Percentiles rank a stretch among this genome's conserved stretches.
Evolutionary conservation across 177 flowering plant genomes (phyloP).

Genomic region (Vitis hybrid): DNA sequence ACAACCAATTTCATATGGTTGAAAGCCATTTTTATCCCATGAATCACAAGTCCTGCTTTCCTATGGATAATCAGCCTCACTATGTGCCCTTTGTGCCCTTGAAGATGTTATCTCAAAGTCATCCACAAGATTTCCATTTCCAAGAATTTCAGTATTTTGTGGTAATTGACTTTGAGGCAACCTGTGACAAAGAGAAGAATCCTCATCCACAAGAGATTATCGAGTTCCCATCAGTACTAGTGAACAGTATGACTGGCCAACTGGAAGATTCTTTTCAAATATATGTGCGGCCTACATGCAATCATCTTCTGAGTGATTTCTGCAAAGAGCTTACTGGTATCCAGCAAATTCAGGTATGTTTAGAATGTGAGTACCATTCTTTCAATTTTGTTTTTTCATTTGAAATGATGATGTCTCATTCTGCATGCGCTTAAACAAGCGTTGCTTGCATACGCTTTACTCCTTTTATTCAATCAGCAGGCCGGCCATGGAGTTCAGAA

Average conservation of each 20-base stretch:
- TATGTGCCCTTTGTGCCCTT: slow-evolving; percentile 37
- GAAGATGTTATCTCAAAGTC: slow-evolving; percentile 44
- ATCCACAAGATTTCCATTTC: slow-evolving; percentile 42
- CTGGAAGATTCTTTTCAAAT: slow-evolving; percentile 83
- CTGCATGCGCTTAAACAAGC: too few species aligned
- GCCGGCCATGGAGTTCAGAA: too few species aligned
- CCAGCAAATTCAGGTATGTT: slow-evolving; percentile 87
- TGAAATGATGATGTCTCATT: too few species aligned
- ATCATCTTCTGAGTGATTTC: slow-evolving; percentile 78
- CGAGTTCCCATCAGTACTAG: slow-evolving; percentile 95
- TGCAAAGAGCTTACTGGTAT: slow-evolving; percentile 98
- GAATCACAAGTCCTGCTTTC: slow-evolving; percentile 12
- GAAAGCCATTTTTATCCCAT: slow-evolving; percentile 40
- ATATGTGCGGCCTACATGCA: slow-evolving; percentile 83
- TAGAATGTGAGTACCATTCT: not conserved
- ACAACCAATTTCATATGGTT: slow-evolving; percentile 35
- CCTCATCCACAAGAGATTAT: slow-evolving; percentile 97
- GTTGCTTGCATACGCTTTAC: too few species aligned
- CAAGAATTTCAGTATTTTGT: slow-evolving; percentile 97
- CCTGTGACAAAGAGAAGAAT: slow-evolving; percentile 80
- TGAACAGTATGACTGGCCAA: slow-evolving; percentile 79
- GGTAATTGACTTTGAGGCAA: slow-evolving; percentile 98
- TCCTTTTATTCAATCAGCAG: too few species aligned
- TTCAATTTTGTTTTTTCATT: not conserved
- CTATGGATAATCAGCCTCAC: slow-evolving; percentile 44